phyloP scores from a whole-genome alignment of 2,329 filamentous ascomycete species.

The Thelonectria rubi region DNA sequence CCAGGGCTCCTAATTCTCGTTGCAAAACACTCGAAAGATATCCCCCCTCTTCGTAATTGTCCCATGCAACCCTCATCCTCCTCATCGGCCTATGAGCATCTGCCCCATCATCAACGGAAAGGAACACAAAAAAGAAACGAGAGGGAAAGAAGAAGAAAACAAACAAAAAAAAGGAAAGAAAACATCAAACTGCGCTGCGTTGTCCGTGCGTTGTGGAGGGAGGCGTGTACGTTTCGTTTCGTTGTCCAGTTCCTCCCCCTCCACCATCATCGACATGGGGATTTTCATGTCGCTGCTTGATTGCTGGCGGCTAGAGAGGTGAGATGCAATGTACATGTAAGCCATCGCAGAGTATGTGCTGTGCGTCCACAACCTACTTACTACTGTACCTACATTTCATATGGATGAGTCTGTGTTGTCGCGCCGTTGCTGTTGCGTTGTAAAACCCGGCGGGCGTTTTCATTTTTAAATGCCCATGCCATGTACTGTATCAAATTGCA shows the following conservation, averaged over 20 bases:
- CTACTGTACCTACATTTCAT: not conserved
- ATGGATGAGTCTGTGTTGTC: constrained; percentile 13
- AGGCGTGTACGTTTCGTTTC: constrained; percentile 31
- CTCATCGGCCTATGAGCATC: constrained; percentile 49
- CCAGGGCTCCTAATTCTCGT: not conserved
- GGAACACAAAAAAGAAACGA: constrained; percentile 12
- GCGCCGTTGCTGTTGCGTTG: constrained; percentile 14
- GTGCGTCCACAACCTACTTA: no score
- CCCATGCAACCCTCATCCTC: constrained; percentile 20
- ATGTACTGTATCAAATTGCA: not conserved
- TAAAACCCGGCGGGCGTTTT: constrained; percentile 7
- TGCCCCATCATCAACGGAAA: constrained; percentile 54
- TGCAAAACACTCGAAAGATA: constrained; percentile 17
- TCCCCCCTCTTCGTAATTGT: constrained; percentile 7
- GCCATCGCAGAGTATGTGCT: not conserved
- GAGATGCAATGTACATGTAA: constrained; percentile 3
- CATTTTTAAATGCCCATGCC: constrained; percentile 3
- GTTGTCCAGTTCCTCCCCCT: constrained; percentile 1
- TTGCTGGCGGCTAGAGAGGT: not conserved
- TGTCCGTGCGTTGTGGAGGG: constrained; percentile 47
- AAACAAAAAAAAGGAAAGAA: no score
- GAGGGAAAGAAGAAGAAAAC: not conserved
- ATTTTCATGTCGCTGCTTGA: not conserved
- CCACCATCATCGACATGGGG: not conserved
- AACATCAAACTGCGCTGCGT: no score